Evolutionary conservation across 2,329 filamentous ascomycete genomes (phyloP).

Genomic region (Teratosphaeria zuluensis): DNA sequence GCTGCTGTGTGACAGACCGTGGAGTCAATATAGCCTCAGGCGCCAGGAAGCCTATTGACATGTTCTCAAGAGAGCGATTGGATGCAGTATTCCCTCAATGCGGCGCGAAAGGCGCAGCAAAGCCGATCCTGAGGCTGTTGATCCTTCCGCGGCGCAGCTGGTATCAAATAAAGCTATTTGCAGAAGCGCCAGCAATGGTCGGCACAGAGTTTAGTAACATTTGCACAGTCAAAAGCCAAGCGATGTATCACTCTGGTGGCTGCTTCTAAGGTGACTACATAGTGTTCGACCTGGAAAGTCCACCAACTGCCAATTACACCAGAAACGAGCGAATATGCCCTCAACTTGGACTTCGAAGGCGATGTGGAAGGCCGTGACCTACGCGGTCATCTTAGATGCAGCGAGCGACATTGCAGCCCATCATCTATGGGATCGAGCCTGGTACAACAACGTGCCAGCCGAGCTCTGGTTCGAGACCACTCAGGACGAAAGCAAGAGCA

Average conservation of each 20-base stretch:
- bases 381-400: neutral
- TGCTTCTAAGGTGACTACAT: too few species aligned
- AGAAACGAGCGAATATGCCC: neutral
- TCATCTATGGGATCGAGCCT: neutral
- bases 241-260: too few species aligned
- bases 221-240: too few species aligned
- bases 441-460: neutral
- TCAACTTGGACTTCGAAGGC: neutral
- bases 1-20: neutral
- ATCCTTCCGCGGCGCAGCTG: too few species aligned
- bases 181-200: too few species aligned
- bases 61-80: neutral
- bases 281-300: neutral
- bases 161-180: too few species aligned
- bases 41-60: neutral
- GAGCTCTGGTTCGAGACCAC: neutral
- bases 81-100: neutral
- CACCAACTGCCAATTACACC: neutral
- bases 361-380: neutral
- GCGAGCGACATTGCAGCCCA: neutral
- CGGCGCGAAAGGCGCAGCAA: neutral
- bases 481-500: neutral
- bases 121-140: too few species aligned
- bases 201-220: too few species aligned
- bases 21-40: neutral